Percentiles rank a stretch among this genome's conserved stretches.
These are phyloP conservation scores for Trichoderma asperelloides DNA, from an alignment of 495 filamentous ascomycete species.

Conservation along the genomic window DNA sequence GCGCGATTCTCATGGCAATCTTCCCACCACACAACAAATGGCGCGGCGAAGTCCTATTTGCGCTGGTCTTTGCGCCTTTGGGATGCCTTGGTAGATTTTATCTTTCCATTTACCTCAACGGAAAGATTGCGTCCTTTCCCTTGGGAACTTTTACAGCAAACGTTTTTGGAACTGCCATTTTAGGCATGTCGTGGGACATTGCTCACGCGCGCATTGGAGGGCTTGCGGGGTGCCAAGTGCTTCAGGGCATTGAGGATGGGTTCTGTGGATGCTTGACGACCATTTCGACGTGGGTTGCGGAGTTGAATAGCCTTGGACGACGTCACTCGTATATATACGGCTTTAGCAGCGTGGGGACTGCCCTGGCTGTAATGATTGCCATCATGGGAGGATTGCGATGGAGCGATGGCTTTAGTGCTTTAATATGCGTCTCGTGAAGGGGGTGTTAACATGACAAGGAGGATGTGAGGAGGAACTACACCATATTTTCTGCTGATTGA, in stretches of 20 bases:
- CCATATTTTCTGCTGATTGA: too few species aligned
- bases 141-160: conserved; percentile 87
- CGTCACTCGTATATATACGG: conserved; percentile 73
- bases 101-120: conserved; percentile 57
- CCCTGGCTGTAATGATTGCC: conserved; percentile 56
- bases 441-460: not conserved
- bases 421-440: conserved; percentile 31
- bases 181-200: conserved; percentile 63
- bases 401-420: conserved; percentile 51
- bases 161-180: conserved; percentile 56
- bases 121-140: conserved; percentile 60
- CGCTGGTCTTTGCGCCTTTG: conserved; percentile 75
- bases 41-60: conserved; percentile 67
- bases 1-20: conserved; percentile 63
- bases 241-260: conserved; percentile 80
- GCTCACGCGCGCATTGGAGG: conserved; percentile 50
- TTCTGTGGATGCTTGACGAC: conserved; percentile 89
- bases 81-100: conserved; percentile 74
- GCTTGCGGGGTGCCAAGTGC: conserved; percentile 62
- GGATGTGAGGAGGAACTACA: not conserved
- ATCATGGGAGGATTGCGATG: conserved; percentile 77
- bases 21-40: conserved; percentile 67
- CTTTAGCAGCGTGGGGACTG: conserved; percentile 50
- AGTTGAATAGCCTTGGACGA: conserved; percentile 60
- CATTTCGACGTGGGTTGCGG: conserved; percentile 84